phyloP scores from a whole-genome alignment of 768 basidiomycete species.

The Tulasnella sp. region DNA sequence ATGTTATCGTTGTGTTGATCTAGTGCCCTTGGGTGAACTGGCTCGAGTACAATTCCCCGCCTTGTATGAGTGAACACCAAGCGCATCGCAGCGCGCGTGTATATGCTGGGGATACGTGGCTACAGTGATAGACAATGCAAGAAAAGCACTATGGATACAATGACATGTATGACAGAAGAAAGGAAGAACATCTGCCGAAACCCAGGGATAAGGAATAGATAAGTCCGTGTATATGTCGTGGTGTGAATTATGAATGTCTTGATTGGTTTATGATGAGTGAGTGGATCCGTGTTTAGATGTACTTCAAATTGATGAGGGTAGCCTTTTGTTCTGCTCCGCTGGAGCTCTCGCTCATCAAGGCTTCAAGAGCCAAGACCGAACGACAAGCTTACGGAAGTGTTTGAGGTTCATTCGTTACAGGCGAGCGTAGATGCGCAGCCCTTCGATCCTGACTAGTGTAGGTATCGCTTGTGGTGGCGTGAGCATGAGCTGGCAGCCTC shows the following conservation, averaged over 20 bases:
- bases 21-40: no score
- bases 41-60: no score
- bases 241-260: background rate
- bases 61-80: background rate
- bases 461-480: no score
- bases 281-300: background rate
- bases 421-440: background rate
- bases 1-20: no score
- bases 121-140: background rate
- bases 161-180: background rate
- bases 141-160: background rate
- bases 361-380: background rate
- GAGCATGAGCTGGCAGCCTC: no score
- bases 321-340: background rate
- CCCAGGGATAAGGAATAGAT: background rate
- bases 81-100: background rate
- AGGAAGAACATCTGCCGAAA: background rate
- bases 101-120: constrained; percentile 1
- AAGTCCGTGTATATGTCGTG: background rate
- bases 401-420: no score
- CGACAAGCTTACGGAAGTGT: no score
- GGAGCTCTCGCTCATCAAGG: background rate
- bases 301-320: background rate
- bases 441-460: background rate
- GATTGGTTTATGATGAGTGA: background rate